These are phyloP conservation scores for Hapsidospora chrysogenum DNA, from an alignment of 495 filamentous ascomycete species.

Conservation along the genomic window DNA sequence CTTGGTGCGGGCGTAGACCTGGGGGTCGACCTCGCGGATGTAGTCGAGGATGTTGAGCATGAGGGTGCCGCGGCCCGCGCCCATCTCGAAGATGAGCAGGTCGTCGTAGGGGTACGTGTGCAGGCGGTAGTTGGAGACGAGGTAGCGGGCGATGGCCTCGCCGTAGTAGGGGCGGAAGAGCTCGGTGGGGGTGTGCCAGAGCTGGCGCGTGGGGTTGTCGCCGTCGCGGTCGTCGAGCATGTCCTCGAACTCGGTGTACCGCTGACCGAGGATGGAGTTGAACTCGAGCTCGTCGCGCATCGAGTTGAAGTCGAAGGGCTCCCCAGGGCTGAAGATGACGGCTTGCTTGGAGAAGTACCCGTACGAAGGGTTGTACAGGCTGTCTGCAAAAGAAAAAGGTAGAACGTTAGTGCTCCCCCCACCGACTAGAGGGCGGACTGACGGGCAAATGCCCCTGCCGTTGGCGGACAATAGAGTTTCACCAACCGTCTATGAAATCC, in stretches of 20 bases:
- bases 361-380: constrained; percentile 91
- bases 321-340: constrained; percentile 83
- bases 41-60: constrained; percentile 98
- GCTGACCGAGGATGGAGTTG: constrained; percentile 49
- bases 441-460: neutral
- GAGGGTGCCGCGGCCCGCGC: constrained; percentile 89
- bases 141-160: constrained; percentile 85
- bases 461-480: neutral
- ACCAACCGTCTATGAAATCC: constrained; percentile 89
- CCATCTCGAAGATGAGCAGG: constrained; percentile 97
- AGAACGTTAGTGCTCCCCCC: too few species aligned
- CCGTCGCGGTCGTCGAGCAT: constrained; percentile 47
- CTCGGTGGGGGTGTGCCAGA: constrained; percentile 98
- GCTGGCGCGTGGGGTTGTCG: constrained; percentile 62
- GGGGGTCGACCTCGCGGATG: constrained; percentile 75
- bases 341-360: constrained; percentile 97
- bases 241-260: constrained; percentile 86
- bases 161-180: constrained; percentile 94
- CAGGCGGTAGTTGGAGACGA: constrained; percentile 89
- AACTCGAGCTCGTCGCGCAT: constrained; percentile 76
- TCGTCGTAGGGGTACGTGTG: constrained; percentile 90
- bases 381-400: constrained; percentile 38
- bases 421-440: neutral
- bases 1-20: constrained; percentile 85
- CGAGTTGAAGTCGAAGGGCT: constrained; percentile 79